Evolutionary conservation across 345 rosid genomes (phyloP).

Genomic region (Eucalyptus melliodora): DNA sequence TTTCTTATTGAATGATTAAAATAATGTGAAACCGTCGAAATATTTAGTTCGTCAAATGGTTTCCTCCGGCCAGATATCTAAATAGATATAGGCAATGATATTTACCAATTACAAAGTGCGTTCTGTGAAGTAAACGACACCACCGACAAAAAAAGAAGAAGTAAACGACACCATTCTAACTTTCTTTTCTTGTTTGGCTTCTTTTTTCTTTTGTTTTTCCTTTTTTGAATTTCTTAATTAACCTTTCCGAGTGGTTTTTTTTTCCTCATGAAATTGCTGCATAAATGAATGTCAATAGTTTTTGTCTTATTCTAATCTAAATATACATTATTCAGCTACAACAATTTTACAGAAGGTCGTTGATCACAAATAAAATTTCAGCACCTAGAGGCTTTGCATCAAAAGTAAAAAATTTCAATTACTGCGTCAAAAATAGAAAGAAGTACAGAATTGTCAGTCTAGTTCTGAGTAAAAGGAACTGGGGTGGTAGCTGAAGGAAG

Average conservation of each 20-base stretch:
- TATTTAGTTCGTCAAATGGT: not conserved
- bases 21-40: not conserved
- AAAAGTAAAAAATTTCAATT: not conserved
- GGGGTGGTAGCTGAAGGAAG: not conserved
- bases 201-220: rapidly evolving
- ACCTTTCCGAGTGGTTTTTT: not conserved
- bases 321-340: not conserved
- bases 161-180: not conserved
- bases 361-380: not conserved
- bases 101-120: not conserved
- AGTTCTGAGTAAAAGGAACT: not conserved
- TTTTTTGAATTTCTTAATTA: not conserved
- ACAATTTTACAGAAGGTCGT: not conserved
- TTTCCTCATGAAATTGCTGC: not conserved
- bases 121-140: not conserved
- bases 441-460: not conserved
- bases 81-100: not conserved
- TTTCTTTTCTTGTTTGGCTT: not conserved
- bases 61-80: not conserved
- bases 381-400: not conserved
- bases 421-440: not conserved
- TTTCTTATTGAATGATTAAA: not conserved
- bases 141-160: too few relatives aligned
- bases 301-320: not conserved
- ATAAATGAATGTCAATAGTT: not conserved